Base-by-base conservation (phyloP, 768 basidiomycete genomes). In the Lanmaoa pseudosensibilis region DNA sequence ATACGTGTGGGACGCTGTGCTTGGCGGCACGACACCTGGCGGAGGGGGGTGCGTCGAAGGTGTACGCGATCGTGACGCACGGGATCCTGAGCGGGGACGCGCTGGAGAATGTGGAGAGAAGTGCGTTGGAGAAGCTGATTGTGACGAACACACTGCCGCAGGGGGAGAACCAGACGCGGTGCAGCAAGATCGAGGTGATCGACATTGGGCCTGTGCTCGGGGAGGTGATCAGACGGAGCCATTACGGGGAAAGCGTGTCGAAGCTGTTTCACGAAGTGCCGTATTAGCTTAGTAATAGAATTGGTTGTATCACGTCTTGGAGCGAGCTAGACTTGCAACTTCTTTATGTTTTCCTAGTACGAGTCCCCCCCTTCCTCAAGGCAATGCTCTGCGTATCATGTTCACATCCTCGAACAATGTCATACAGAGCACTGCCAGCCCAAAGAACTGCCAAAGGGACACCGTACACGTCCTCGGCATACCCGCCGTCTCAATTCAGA, bases 121-220 rank as follows among this genome's bases (percentile, higher is more conserved):
- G 90, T 56, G 81, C 82, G 52, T 80, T 99, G 69, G 89, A 93
- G 75, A 94, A 96, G 79, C 76, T 99, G 70, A 93, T 98, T 55
- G 96, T 99, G 68, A 98, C 97, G 68, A 99, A 99, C 78, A 97
- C 95, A 73, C 83, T 98, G 39, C 97, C 97, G 52, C 97, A 98
- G 74, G 68, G 80, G 49, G 85, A 78, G 65, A 92, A 95, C 74
- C 81, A 85, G 71, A 81, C 77, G 38, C 72, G 69, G 52, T 92
- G 91, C 74, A 72, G 73, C 41, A 92, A 93, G 75, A 84, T 99
- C 41, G 92, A 94, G 75, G 92, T 94, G 52, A 87, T 99, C 63
- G 95, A 98, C 77, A 87, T 99, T 62, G 92, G 93, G 25, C 86
- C 88, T 19, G 94, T 98, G 63, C 83, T 99, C 46, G 97, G 94